Evolutionary conservation across 2,329 filamentous ascomycete genomes (phyloP).

Genomic region (Fusarium sarcochroum): DNA sequence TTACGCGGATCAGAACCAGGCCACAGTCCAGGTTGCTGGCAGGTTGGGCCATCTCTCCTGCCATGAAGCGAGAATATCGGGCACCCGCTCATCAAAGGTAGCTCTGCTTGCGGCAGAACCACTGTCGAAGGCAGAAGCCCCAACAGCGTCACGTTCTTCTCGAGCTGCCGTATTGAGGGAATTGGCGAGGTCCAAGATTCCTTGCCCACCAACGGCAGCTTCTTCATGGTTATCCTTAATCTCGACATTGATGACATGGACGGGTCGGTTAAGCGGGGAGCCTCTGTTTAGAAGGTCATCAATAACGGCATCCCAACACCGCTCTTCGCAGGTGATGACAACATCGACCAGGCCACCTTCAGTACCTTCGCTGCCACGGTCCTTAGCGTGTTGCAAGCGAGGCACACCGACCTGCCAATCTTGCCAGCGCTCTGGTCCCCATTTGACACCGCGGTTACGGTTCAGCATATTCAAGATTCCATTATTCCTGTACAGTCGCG

Average conservation of each 20-base stretch:
- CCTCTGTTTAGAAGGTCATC: constrained; percentile 92
- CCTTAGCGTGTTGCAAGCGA: constrained; percentile 79
- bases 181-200: constrained; percentile 92
- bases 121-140: constrained; percentile 76
- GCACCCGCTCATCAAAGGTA: constrained; percentile 92
- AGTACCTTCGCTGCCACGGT: constrained; percentile 83
- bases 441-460: constrained; percentile 92
- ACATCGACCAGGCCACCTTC: constrained; percentile 93
- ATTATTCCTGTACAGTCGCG: constrained; percentile 89
- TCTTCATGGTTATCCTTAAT: constrained; percentile 99
- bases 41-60: constrained; percentile 94
- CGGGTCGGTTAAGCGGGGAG: constrained; percentile 87
- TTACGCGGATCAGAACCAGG: constrained; percentile 79
- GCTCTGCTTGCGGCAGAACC: constrained; percentile 76
- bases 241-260: constrained; percentile 98
- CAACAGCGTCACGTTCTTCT: constrained; percentile 79
- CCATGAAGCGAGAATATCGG: constrained; percentile 92
- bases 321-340: constrained; percentile 96
- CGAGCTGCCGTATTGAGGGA: constrained; percentile 84
- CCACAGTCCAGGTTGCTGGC: constrained; percentile 92
- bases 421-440: constrained; percentile 96
- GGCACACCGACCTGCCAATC: constrained; percentile 94
- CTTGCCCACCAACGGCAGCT: constrained; percentile 88
- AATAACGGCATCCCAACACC: constrained; percentile 97
- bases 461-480: constrained; percentile 96